Conservation (phyloP, 805 yeast genomes). For the Grigorovia humatica region DNA sequence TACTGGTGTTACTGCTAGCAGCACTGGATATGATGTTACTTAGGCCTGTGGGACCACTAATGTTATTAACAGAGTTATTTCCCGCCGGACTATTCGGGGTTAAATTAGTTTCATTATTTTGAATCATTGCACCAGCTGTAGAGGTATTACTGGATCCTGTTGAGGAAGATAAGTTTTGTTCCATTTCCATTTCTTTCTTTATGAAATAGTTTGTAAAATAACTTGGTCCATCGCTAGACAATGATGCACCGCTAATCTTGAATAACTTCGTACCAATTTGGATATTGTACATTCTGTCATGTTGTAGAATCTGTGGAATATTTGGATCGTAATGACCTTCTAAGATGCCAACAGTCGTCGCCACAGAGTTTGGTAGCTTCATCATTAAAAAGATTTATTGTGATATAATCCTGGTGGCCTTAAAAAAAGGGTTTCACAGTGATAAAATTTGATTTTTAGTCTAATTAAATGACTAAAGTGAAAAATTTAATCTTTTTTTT, state of each 20-base stretch:
- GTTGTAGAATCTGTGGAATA: conserved; percentile 40
- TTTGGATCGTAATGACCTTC: conserved; percentile 13
- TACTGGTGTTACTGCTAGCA: background rate
- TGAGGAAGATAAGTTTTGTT: background rate
- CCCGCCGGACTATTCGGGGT: background rate
- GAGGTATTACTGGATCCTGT: background rate
- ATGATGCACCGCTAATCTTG: conserved; percentile 61
- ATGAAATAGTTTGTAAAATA: conserved; percentile 69
- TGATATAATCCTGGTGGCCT: background rate
- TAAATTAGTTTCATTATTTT: background rate
- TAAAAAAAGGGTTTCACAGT: no score
- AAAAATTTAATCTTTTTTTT: background rate
- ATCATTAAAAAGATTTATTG: background rate
- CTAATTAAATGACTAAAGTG: background rate
- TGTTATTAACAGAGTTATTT: background rate
- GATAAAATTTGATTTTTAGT: no score
- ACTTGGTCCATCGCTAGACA: conserved; percentile 80
- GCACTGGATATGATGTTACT: background rate
- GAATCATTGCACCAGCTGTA: background rate
- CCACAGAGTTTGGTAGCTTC: background rate
- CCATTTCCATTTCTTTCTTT: background rate
- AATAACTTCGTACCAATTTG: conserved; percentile 60
- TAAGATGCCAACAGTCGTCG: conserved; percentile 2
- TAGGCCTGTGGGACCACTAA: background rate
- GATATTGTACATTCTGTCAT: conserved; percentile 55